Evolutionary conservation across 2,329 filamentous ascomycete genomes (phyloP).

Genomic region (Daldinia eschscholtzii): DNA sequence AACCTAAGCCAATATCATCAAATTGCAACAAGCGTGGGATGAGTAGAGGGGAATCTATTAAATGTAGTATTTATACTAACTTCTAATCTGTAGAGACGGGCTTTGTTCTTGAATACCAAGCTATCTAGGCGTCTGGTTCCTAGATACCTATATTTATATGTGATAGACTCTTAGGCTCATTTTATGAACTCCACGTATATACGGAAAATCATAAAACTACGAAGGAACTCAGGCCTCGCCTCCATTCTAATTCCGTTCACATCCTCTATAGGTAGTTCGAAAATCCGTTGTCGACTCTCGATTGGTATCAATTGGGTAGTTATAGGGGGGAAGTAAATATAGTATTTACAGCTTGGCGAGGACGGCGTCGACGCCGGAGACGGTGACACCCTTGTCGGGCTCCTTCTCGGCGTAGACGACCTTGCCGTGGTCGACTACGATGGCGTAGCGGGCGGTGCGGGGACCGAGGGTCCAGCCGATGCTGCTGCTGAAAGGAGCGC

Average conservation of each 20-base stretch:
- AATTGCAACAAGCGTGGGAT: background rate
- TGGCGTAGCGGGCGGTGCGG: conserved; percentile 82
- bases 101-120: background rate
- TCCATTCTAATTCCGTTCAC: background rate
- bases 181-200: background rate
- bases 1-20: background rate
- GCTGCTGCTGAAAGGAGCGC: conserved; percentile 78
- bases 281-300: background rate
- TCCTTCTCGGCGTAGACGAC: conserved; percentile 85
- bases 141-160: background rate
- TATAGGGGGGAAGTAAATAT: background rate
- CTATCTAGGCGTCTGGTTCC: background rate
- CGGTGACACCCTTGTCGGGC: conserved; percentile 57
- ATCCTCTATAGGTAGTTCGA: background rate
- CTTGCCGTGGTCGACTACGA: conserved; percentile 87
- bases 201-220: background rate
- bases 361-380: conserved; percentile 66
- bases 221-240: background rate
- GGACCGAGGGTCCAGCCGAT: conserved; percentile 83
- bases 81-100: background rate
- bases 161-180: background rate
- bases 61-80: conserved; percentile 11
- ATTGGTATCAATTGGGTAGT: background rate
- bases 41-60: conserved; percentile 29
- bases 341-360: conserved; percentile 63